These are phyloP conservation scores for Arachis stenosperma DNA, from an alignment of 306 rosid species.

Conservation along the genomic window DNA sequence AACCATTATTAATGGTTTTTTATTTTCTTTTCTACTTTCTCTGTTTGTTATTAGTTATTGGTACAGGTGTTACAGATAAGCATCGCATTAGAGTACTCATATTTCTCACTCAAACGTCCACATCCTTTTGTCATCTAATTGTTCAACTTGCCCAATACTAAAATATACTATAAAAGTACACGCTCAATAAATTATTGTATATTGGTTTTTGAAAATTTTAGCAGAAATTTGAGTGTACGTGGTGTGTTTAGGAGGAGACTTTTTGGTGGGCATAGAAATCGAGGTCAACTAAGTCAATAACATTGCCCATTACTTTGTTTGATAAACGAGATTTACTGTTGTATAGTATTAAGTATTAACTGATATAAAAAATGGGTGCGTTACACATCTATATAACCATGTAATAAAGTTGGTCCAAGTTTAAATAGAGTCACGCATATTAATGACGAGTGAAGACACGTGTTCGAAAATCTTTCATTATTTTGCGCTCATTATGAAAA, in stretches of 20 bases:
- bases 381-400: no score
- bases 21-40: neutral
- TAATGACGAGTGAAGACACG: no score
- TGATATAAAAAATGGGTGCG: neutral
- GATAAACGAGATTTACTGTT: neutral
- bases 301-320: constrained; percentile 13
- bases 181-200: neutral
- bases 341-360: neutral
- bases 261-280: constrained; percentile 18
- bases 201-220: neutral
- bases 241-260: constrained; percentile 30
- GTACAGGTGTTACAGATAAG: constrained; percentile 47
- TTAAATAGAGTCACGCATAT: no score
- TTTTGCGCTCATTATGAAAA: no score
- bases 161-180: constrained; percentile 11
- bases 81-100: constrained; percentile 14
- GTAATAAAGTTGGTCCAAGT: no score
- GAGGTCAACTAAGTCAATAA: constrained; percentile 61
- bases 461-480: no score
- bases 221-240: neutral
- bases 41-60: constrained; percentile 39
- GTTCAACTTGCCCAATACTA: constrained; percentile 32
- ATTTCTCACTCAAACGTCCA: constrained; percentile 42
- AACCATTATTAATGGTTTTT: neutral
- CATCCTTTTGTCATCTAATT: neutral